Evolutionary conservation across 1,139 yeast species (phyloP).

Genomic region (Saccharomyces pastorianus): DNA sequence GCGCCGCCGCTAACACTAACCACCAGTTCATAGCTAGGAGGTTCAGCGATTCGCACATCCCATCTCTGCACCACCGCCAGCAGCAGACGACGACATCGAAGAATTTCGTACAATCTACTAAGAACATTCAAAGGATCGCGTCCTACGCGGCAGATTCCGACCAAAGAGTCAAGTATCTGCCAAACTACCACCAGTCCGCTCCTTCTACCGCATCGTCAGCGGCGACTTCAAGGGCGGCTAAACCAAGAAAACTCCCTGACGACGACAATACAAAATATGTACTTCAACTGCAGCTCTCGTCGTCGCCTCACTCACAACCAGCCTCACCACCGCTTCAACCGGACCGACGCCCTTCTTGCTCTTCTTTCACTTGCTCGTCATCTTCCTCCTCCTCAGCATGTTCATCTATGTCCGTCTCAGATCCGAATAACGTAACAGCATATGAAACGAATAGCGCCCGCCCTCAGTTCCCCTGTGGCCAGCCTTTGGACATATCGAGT

Average conservation of each 20-base stretch:
- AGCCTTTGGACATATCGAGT: neutral
- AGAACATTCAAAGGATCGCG: neutral
- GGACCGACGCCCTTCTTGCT: neutral
- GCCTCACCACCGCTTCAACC: neutral
- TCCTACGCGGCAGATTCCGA: neutral
- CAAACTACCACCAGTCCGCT: neutral
- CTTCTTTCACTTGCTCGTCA: neutral
- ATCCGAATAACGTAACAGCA: neutral
- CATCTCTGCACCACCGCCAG: neutral
- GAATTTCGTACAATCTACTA: neutral
- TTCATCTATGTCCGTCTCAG: neutral
- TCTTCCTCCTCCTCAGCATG: neutral
- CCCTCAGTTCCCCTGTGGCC: neutral
- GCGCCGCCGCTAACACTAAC: neutral
- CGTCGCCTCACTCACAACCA: neutral
- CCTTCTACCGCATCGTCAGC: neutral
- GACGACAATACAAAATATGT: neutral
- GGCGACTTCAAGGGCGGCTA: neutral
- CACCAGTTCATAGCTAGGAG: slow-evolving; percentile 5
- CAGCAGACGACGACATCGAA: neutral
- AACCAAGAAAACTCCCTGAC: neutral
- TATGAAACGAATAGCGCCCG: neutral
- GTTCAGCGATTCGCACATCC: slow-evolving; percentile 8
- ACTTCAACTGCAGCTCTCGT: neutral
- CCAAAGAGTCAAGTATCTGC: neutral